Evolutionary conservation across 2,329 filamentous ascomycete species (phyloP).

Genomic region (Paecilomyces variotii): DNA sequence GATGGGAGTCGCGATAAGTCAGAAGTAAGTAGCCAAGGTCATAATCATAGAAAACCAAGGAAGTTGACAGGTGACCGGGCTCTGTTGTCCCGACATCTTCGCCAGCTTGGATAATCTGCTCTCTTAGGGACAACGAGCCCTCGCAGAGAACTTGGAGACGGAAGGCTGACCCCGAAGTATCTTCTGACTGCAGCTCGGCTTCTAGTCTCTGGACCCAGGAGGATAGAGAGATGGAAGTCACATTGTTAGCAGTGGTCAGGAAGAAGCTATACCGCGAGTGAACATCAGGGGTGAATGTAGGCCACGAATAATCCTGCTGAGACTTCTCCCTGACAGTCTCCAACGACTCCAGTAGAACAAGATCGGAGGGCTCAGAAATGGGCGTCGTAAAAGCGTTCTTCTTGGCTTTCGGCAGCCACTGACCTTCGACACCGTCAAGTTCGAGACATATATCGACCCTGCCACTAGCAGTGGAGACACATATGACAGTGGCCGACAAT

Average conservation of each 20-base stretch:
- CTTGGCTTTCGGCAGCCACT: conserved; percentile 50
- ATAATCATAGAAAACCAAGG: conserved; percentile 48
- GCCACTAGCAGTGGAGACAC: conserved; percentile 48
- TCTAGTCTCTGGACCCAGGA: conserved; percentile 51
- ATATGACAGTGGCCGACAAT: conserved; percentile 50
- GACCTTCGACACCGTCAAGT: conserved; percentile 53
- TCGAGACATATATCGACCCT: conserved; percentile 54
- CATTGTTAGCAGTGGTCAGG: conserved; percentile 46
- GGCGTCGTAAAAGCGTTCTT: conserved; percentile 35
- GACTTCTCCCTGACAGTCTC: conserved; percentile 28
- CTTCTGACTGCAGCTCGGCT: conserved; percentile 46
- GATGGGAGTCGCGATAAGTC: conserved; percentile 40
- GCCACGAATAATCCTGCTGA: conserved; percentile 30
- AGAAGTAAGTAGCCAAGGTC: conserved; percentile 52
- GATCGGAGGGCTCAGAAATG: conserved; percentile 32
- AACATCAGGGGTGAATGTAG: conserved; percentile 49
- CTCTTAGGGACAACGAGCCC: conserved; percentile 40
- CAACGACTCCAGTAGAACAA: conserved; percentile 38
- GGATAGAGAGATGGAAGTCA: conserved; percentile 48
- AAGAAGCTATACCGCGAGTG: conserved; percentile 52
- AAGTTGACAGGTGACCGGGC: conserved; percentile 36
- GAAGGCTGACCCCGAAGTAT: conserved; percentile 46
- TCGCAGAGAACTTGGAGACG: conserved; percentile 50
- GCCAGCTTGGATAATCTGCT: conserved; percentile 39
- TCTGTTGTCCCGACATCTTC: conserved; percentile 15